A percentile compares a stretch with the other conserved stretches of the same genome.
Conservation (phyloP, 1,284 basidiomycete species). For the Puccinia polysora region DNA sequence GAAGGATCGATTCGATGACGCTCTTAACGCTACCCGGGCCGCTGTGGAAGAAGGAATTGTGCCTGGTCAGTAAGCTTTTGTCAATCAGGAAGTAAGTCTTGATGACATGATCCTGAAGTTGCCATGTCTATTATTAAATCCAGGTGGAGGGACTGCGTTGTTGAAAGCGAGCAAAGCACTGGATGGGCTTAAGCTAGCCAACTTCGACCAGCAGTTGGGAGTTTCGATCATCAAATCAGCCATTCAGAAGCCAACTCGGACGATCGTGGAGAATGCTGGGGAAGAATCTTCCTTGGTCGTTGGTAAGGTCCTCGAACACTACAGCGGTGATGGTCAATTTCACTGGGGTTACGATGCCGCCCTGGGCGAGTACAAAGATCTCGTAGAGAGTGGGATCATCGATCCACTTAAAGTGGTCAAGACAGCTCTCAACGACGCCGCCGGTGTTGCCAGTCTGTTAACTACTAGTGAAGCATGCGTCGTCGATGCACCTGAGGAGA, state of each 20-base stretch:
- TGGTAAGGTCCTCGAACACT: constrained; percentile 70
- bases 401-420: constrained; percentile 71
- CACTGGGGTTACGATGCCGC: constrained; percentile 81
- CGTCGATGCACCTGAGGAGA: constrained; percentile 83
- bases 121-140: constrained; percentile 25
- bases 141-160: constrained; percentile 56
- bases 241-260: constrained; percentile 69
- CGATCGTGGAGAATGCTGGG: constrained; percentile 89
- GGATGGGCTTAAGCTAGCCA: constrained; percentile 70
- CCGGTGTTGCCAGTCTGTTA: constrained; percentile 78
- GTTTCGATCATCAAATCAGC: constrained; percentile 88
- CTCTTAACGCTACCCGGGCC: constrained; percentile 91
- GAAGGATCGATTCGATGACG: constrained; percentile 98
- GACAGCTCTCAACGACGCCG: constrained; percentile 83
- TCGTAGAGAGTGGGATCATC: constrained; percentile 89
- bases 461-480: constrained; percentile 90
- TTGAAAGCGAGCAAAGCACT: constrained; percentile 83
- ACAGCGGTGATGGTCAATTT: constrained; percentile 59
- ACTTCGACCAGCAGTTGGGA: constrained; percentile 98
- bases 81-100: constrained; percentile 59
- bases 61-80: constrained; percentile 67
- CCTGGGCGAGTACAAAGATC: constrained; percentile 86
- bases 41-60: constrained; percentile 98
- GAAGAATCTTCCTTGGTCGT: constrained; percentile 92
- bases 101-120: no score